Base-by-base conservation (phyloP, 2,329 filamentous ascomycete genomes). In the Epichloe uncinata region DNA sequence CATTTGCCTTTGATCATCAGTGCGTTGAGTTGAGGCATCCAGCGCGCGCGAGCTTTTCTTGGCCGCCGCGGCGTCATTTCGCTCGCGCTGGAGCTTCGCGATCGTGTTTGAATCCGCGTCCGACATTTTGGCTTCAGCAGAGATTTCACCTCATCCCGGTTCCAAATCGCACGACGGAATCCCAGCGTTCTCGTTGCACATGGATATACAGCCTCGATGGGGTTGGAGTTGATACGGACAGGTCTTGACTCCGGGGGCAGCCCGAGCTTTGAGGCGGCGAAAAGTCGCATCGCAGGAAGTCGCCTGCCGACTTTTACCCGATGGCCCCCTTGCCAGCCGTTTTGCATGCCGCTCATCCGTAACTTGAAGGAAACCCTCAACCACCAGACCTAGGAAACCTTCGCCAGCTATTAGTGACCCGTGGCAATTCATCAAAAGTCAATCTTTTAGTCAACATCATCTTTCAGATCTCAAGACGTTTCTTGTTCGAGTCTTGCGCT, bases 1-100 rank as follows among this genome's bases (percentile, higher is more conserved):
- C 67, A 87, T 95, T 68, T 85, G 87, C 78, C 95, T 96, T 67
- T 84, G 90, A 60, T 85, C 87, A 75, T 93, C 85, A 74, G 78
- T 81, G 69, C 87, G 87, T 73, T 95, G 89, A 72, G 73, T 83
- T 62, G 82, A 79, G 57, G 79, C 74, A 71, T 93, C 87, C 68
- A 87, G 85, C 68, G 82, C 79, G 73, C 81, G 85, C 67, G 83
- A 85, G 71, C 85, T 83, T 74, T 90, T 90, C 74, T 87, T 93
- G 56, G 75, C 77, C 61, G 83, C 80, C 60, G 85, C 78, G 61
- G 79, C 76, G 66, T 85, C 84, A 70, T 95, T 95, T 67, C 90
- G 87, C 84, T 95, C 89, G 69, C 85, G 84, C 75, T 95, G 89
- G 65, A 91, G 84, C 75, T 83, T 85, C 71, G 83, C 83, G 69